A percentile compares a stretch with the other conserved stretches of the same genome.
Conservation (phyloP, 371 early-diverging fungal species). For the Cokeromyces recurvatus region DNA sequence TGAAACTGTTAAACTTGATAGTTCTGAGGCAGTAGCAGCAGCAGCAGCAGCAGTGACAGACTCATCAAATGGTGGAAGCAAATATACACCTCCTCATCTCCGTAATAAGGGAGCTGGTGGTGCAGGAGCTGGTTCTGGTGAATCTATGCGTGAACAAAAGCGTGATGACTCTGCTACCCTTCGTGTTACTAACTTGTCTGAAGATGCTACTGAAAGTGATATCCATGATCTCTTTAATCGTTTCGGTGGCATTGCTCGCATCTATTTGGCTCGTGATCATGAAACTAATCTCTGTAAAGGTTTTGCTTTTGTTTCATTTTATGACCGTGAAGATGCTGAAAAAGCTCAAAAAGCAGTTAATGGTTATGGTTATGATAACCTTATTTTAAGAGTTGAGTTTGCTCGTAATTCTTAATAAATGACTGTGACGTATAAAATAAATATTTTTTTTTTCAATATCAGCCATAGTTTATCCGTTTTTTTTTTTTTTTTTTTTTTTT, state of each 20-base stretch:
- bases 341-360: slow-evolving; percentile 81
- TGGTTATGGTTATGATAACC: slow-evolving; percentile 91
- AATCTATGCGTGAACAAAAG: slow-evolving; percentile 50
- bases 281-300: slow-evolving; percentile 89
- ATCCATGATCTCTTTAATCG: slow-evolving; percentile 84
- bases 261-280: slow-evolving; percentile 84
- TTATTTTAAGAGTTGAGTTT: slow-evolving; percentile 89
- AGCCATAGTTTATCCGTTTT: no score
- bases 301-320: slow-evolving; percentile 92
- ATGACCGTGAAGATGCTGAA: slow-evolving; percentile 76
- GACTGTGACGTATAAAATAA: no score
- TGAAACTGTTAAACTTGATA: slow-evolving; percentile 40
- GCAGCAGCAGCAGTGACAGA: slow-evolving; percentile 3
- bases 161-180: slow-evolving; percentile 86
- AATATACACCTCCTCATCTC: slow-evolving; percentile 84
- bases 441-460: background rate
- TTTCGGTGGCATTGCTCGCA: slow-evolving; percentile 77
- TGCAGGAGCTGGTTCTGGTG: slow-evolving; percentile 32
- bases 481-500: no score
- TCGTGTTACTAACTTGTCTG: slow-evolving; percentile 95
- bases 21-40: slow-evolving; percentile 20
- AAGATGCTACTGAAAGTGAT: slow-evolving; percentile 87
- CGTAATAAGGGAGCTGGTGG: slow-evolving; percentile 63
- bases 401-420: slow-evolving; percentile 37
- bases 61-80: slow-evolving; percentile 38